phyloP scores from a whole-genome alignment of 140 eudicot species.

The Bidens hawaiensis region DNA sequence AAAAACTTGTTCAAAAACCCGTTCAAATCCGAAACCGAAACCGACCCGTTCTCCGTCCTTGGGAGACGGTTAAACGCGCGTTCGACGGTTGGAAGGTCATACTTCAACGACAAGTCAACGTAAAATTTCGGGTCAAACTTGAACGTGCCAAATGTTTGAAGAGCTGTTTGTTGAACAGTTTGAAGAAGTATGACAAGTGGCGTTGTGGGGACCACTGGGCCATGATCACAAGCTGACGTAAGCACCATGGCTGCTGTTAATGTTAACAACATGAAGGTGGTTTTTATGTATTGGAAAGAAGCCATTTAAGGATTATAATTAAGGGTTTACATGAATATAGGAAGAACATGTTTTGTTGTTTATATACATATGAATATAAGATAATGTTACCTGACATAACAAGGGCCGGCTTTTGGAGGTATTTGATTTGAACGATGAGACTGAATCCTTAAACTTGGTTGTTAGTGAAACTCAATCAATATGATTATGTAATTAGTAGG shows the following conservation, averaged over 20 bases:
- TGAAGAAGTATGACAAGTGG: conserved; percentile 66
- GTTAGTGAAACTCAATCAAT: too few species aligned
- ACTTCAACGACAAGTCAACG: conserved; percentile 65
- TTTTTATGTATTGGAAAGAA: not conserved
- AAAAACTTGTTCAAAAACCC: conserved; percentile 42
- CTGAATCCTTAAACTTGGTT: too few species aligned
- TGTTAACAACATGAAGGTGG: not conserved
- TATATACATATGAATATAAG: not conserved
- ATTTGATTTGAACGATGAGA: too few species aligned
- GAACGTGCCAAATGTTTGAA: conserved; percentile 48
- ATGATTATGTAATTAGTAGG: too few species aligned
- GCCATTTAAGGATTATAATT: conserved; percentile 9
- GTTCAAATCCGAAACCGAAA: conserved; percentile 38
- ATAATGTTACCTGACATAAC: conserved; percentile 7
- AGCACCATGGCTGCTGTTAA: conserved; percentile 28
- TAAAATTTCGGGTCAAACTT: conserved; percentile 71
- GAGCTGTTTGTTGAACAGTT: conserved; percentile 58
- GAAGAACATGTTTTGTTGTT: not conserved
- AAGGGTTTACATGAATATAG: conserved; percentile 10
- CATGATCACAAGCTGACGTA: conserved; percentile 24
- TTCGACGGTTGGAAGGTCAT: conserved; percentile 40
- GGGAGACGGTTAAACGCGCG: conserved; percentile 49
- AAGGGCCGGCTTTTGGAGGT: not conserved
- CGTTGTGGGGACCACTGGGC: conserved; percentile 70
- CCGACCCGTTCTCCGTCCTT: conserved; percentile 45